These are phyloP conservation scores for Chlamydomonas reinhardtii DNA, from an alignment of 163 green algal genomes.

Conservation along the genomic window DNA sequence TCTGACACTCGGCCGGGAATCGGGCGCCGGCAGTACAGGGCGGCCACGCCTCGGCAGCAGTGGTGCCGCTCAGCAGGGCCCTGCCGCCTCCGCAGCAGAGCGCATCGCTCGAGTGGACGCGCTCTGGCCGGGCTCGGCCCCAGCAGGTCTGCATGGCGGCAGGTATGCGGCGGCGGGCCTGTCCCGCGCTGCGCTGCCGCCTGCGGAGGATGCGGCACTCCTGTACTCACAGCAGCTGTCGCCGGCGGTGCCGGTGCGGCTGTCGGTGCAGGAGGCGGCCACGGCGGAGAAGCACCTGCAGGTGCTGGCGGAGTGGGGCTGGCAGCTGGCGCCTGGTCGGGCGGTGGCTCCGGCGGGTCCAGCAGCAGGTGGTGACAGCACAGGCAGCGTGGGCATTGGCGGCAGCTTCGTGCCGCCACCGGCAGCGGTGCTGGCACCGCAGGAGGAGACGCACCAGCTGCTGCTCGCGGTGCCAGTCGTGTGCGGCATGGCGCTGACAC, in stretches of 20 bases:
- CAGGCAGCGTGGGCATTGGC: background rate
- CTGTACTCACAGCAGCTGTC: background rate
- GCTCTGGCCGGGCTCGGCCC: too few relatives aligned
- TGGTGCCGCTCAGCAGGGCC: too few relatives aligned
- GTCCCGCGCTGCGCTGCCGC: background rate
- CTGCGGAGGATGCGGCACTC: background rate
- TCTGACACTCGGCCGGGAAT: conserved; percentile 11
- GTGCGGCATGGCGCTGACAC: conserved; percentile 57
- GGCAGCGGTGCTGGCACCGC: background rate
- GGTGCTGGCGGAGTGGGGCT: conserved; percentile 56
- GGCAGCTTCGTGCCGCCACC: background rate
- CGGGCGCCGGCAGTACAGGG: background rate
- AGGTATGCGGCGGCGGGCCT: background rate
- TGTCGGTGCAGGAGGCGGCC: conserved; percentile 54
- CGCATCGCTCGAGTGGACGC: background rate
- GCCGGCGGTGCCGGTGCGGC: conserved; percentile 37
- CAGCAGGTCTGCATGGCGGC: too few relatives aligned
- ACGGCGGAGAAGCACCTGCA: conserved; percentile 11
- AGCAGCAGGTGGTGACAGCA: background rate
- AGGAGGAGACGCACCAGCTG: background rate
- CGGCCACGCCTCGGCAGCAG: background rate
- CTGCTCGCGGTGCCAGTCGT: conserved; percentile 71
- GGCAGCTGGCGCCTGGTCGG: conserved; percentile 21
- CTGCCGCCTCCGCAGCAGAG: background rate
- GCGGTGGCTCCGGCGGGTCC: too few relatives aligned